Evolutionary conservation across 2,329 filamentous ascomycete genomes (phyloP).

Genomic region (Ramularia collo-cygni): DNA sequence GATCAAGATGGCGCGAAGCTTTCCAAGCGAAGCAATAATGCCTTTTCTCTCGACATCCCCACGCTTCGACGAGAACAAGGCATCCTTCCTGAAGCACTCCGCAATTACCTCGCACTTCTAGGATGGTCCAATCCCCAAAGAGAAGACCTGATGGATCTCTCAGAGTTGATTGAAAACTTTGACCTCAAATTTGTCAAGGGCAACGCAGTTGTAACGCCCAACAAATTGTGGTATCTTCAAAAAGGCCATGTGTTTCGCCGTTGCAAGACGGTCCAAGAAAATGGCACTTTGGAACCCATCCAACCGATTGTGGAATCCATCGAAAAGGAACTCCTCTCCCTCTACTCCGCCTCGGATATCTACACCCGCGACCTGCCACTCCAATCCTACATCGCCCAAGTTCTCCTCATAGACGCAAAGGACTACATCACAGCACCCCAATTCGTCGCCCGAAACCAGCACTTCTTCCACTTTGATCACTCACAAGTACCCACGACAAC

Average conservation of each 20-base stretch:
- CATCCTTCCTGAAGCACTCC: conserved; percentile 57
- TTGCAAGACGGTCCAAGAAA: conserved; percentile 39
- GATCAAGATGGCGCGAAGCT: conserved; percentile 44
- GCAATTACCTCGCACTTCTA: conserved; percentile 77
- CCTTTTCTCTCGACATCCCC: conserved; percentile 50
- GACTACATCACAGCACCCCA: conserved; percentile 51
- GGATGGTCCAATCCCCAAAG: conserved; percentile 69
- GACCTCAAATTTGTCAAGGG: conserved; percentile 84
- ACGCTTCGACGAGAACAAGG: conserved; percentile 51
- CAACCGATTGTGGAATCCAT: too few species aligned
- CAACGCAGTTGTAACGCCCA: conserved; percentile 73
- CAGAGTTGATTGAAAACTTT: conserved; percentile 67
- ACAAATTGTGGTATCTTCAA: conserved; percentile 77
- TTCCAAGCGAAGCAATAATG: conserved; percentile 65
- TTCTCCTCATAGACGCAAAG: conserved; percentile 49
- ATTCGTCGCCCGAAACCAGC: conserved; percentile 50
- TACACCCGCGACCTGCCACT: conserved; percentile 3
- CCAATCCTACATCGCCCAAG: conserved; percentile 41
- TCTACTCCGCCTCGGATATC: conserved; percentile 24
- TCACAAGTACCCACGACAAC: conserved; percentile 9
- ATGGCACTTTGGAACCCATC: conserved; percentile 25
- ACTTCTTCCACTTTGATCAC: conserved; percentile 46
- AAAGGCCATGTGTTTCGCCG: conserved; percentile 55
- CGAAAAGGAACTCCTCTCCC: conserved; percentile 33
- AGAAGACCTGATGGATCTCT: conserved; percentile 64